Percentiles rank a stretch among this genome's conserved stretches.
Conservation (phyloP, 805 yeast species). For the Pichia californica region DNA sequence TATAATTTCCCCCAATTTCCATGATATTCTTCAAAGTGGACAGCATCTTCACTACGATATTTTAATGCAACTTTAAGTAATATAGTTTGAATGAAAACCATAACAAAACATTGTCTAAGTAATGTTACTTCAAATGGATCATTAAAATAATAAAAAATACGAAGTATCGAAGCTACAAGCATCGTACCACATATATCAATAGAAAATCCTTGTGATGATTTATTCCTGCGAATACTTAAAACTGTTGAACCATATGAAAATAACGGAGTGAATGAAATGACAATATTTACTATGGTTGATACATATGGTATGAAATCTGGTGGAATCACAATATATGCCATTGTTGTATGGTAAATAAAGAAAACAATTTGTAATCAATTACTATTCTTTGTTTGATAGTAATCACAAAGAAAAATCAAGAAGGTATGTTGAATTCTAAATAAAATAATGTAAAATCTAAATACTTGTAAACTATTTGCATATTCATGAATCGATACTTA, state of each 20-base stretch:
- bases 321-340: conserved; percentile 28
- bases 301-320: conserved; percentile 27
- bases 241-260: conserved; percentile 85
- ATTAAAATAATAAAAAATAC: conserved; percentile 71
- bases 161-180: conserved; percentile 67
- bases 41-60: conserved; percentile 43
- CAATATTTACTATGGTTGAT: conserved; percentile 46
- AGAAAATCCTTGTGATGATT: conserved; percentile 75
- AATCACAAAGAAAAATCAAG: too few species aligned
- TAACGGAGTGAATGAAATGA: conserved; percentile 76
- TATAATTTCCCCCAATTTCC: conserved; percentile 24
- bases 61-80: conserved; percentile 57
- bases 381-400: too few species aligned
- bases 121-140: conserved; percentile 78
- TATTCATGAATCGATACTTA: too few species aligned
- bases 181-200: conserved; percentile 91
- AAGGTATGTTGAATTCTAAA: too few species aligned
- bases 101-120: conserved; percentile 72
- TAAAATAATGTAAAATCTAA: too few species aligned
- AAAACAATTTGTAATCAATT: too few species aligned
- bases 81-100: conserved; percentile 72
- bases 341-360: too few species aligned
- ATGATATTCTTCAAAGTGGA: conserved; percentile 30
- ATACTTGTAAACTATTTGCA: too few species aligned
- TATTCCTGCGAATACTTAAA: conserved; percentile 52